Conservation (phyloP, 345 rosid species). For the Salix caprea region DNA sequence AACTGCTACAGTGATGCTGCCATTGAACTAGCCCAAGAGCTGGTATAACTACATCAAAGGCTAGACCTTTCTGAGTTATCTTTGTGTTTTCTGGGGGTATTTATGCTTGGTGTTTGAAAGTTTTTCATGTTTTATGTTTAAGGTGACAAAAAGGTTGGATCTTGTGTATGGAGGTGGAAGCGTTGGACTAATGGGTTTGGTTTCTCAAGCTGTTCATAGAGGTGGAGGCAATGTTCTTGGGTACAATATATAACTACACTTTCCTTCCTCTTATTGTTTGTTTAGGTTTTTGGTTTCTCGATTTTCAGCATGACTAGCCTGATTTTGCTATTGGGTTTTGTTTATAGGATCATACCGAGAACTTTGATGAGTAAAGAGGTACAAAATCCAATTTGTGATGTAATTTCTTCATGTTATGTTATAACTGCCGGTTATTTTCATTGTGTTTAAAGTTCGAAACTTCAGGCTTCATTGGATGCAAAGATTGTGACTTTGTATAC, state of each 20-base stretch:
- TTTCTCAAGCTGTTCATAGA: constrained; percentile 69
- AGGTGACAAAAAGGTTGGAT: constrained; percentile 70
- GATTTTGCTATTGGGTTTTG: neutral
- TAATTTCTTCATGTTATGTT: neutral
- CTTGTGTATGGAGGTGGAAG: constrained; percentile 98
- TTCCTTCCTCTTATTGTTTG: neutral
- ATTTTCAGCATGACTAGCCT: neutral
- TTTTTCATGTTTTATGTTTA: neutral
- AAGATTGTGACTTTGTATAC: neutral
- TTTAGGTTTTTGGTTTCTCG: neutral
- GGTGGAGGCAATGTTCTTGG: constrained; percentile 92
- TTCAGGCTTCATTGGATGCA: neutral
- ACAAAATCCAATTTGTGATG: neutral
- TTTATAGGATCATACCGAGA: constrained; percentile 47
- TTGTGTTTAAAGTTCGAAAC: neutral
- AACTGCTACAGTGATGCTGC: constrained; percentile 30
- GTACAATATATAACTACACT: constrained; percentile 27
- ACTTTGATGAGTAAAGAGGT: constrained; percentile 55
- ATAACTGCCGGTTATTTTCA: neutral
- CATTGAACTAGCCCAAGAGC: constrained; percentile 27
- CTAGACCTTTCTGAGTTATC: neutral
- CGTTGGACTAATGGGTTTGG: constrained; percentile 89
- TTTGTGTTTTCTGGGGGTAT: neutral
- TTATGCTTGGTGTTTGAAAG: neutral
- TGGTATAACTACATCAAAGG: constrained; percentile 8